Evolutionary conservation across 1,284 basidiomycete species (phyloP), one percentile per base, ranked within the genome.

Genomic region (Stereum hirsutum): DNA sequence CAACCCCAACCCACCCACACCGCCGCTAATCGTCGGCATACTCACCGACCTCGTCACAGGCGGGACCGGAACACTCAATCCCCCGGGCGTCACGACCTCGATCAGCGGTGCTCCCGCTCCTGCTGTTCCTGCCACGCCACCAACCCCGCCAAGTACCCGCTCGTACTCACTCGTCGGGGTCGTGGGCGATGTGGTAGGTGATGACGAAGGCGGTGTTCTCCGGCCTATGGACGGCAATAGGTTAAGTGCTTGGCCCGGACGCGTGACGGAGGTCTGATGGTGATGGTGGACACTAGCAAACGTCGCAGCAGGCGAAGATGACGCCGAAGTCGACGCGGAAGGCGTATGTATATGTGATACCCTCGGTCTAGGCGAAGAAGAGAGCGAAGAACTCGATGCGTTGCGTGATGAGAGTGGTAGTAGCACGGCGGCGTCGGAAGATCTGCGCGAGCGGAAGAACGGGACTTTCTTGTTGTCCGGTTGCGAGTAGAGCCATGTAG

Each of bases 401-500:
- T 10, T 15, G 25, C 32, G 38, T 19, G 37, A 37, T 1, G 32
- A 15, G 38, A 49, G 20, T 6, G 51, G 39, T 30, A 50, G 40
- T 7, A 45, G 32, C 1, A 46, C 44, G 5, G 39, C 17, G 14
- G 42, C 49, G 28, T 46, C 46, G 12, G 51, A 51, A 19, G 28
- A 40, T 21, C 51, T 49, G 10, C 49, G 44, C 19, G 51, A 21
- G 42, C 50, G 49, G 30, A 52, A 44, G 32, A 48, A 30, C 21
- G n/a, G 24, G 19, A 27, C 46, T 40, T 35, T 49, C 20, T 49
- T 51, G 36, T 34, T 30, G 41, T 57, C 57, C 42, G 55, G 81
- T 49, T 85, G 77, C 58, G 93, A 93, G 68, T 96, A 96, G 48
- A 94, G 68, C 78, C 87, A 92, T 2, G 93, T 96, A 23, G 91